Evolutionary conservation across 2,329 filamentous ascomycete species (phyloP), one percentile per base, ranked within the genome.

Genomic region (Fusarium sp.): DNA sequence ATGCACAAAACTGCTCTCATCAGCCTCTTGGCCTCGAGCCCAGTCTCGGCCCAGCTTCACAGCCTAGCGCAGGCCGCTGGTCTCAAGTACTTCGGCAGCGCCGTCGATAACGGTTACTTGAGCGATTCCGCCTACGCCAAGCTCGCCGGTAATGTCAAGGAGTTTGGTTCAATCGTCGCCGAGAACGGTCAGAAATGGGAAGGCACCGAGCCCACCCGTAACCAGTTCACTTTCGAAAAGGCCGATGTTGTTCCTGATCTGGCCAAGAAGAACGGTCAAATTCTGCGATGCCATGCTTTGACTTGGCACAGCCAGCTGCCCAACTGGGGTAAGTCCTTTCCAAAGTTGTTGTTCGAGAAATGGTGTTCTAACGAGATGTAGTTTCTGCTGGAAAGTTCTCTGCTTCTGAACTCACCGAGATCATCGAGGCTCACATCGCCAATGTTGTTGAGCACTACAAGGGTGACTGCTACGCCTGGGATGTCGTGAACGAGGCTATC

Each of bases 111-210:
- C 60, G 75, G 76, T 4, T 84, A 86, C 66, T 75, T 87, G 36
- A 80, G 78, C 44, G 86, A 91, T 76, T 74, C 78, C 13, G 72
- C 82, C 30, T 92, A 91, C 76, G 78, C 83, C 18, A 76, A 79
- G 20, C 86, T 90, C 63, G 79, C 89, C 41, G 83, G 82, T 66
- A 80, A 89, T 75, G 79, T 74, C 9, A 78, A 80, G 46, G 87
- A 90, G 72, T 91, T 91, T 71, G 89, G 89, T 33, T 85, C 89
- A 75, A 82, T 90, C 28, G 90, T 89, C 0, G 88, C 89, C 0
- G 86, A 85, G 49, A 92, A 92, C 75, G 83, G 84, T 4, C 85
- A 88, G 76, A 85, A 88, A 82, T 92, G 88, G 88, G 83, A 89
- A 62, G 23, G 23, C 23, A 23, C 23, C 16, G 88, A 92, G 80